These are phyloP conservation scores for Epichloe typhina DNA, from an alignment of 2,329 filamentous ascomycete genomes.

Conservation along the genomic window DNA sequence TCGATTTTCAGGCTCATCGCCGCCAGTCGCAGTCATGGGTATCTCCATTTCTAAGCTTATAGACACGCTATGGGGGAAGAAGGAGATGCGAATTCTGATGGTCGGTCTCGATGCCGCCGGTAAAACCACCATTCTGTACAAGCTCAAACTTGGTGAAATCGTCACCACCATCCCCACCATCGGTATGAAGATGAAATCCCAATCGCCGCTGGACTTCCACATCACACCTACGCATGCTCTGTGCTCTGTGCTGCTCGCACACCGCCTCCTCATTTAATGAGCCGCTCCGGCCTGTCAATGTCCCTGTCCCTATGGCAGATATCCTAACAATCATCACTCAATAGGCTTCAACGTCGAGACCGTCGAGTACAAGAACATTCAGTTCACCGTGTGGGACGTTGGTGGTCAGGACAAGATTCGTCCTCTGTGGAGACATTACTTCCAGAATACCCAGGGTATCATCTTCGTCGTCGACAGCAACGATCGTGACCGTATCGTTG, in stretches of 20 bases:
- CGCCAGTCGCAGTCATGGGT: conserved; percentile 71
- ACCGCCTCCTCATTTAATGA: not conserved
- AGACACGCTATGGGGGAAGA: conserved; percentile 95
- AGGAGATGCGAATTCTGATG: conserved; percentile 99
- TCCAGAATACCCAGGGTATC: conserved; percentile 98
- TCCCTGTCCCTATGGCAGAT: not conserved
- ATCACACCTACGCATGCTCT: not conserved
- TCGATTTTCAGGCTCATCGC: conserved; percentile 17
- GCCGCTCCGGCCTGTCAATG: not conserved
- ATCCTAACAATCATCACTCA: conserved; percentile 9
- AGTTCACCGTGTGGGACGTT: conserved; percentile 99
- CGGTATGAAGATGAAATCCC: conserved; percentile 41
- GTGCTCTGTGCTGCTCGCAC: not conserved
- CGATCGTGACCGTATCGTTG: conserved; percentile 94
- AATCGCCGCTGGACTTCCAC: conserved; percentile 1
- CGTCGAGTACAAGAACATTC: conserved; percentile 99
- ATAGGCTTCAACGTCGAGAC: conserved; percentile 98
- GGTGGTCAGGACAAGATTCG: conserved; percentile 99
- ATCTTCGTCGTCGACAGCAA: conserved; percentile 99
- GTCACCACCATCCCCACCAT: conserved; percentile 99
- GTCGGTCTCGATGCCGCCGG: conserved; percentile 97
- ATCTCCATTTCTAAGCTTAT: conserved; percentile 94
- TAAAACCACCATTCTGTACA: conserved; percentile 99
- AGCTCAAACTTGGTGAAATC: conserved; percentile 98
- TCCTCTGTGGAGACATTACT: conserved; percentile 99